Evolutionary conservation across 106 monocot species (phyloP), one percentile per base, ranked within the genome.

Genomic region (Dendrobium officinale): DNA sequence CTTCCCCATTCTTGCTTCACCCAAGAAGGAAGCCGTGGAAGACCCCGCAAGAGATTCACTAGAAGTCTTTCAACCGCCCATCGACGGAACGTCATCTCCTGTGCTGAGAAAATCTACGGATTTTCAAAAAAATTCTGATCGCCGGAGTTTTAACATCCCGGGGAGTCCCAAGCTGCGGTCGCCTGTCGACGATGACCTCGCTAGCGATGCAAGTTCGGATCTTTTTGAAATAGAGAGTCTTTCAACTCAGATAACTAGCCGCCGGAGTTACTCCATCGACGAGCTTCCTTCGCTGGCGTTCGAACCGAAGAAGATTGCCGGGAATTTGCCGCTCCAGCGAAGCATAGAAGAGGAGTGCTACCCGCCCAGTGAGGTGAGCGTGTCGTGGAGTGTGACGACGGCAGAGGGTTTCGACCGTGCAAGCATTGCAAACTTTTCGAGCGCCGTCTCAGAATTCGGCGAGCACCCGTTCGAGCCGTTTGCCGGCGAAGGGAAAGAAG

Each of bases 321-420:
- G 51, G 15, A 55, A 2, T 4, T 55, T 77, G 42, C 77, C 24
- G 26, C 27, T 77, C 11, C 77, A 47, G 11, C 77, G 47, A n/a
- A 55, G 77, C 77, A 29, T 54, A 10, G 77, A 55, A 22, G 77
- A 77, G 77, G 77, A 77, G 43, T 83, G 83, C 73, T 90, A 90
- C 82, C 61, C 90, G 15, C 95, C 95, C 55, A 95, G 92, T 80
- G 95, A 95, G 83, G 95, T 78, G 77, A 94, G 93, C 78, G 85
- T 93, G 31, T 78, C 83, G 78, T 93, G 93, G 93, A 93, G 90
- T 72, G 93, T 93, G 83, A 82, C 86, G 6, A 93, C 88, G 10
- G 93, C 90, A 2, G 91, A 93, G 77, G 86, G 83, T 43, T 85
- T 92, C 78, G 92, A 88, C 75, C 81, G 84, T 44, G 67, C 76